Conservation (phyloP, 352 stramenopile genomes). For the Peronospora farinosa region DNA sequence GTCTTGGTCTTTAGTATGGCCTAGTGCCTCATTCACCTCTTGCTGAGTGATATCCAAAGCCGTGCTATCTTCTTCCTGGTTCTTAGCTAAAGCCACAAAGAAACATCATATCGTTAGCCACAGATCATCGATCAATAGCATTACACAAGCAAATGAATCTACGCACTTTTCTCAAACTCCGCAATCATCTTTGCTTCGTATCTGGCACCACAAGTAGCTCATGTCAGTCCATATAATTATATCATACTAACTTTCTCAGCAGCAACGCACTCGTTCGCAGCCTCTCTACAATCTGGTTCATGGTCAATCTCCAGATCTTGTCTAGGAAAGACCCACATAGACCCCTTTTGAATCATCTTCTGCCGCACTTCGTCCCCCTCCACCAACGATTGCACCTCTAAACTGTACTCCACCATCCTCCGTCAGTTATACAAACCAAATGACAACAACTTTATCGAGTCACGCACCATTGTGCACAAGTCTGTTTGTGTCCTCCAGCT, state of each 20-base stretch:
- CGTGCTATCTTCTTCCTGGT: constrained; percentile 44
- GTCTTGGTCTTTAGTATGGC: constrained; percentile 54
- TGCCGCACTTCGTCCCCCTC: constrained; percentile 30
- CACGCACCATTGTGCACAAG: constrained; percentile 51
- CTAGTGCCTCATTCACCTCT: constrained; percentile 67
- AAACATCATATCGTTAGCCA: neutral
- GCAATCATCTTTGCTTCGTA: constrained; percentile 64
- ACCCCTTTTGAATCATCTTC: constrained; percentile 41
- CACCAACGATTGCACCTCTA: constrained; percentile 33
- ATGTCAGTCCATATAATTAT: neutral
- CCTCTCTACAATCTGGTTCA: constrained; percentile 54
- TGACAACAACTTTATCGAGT: neutral
- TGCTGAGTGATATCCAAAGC: constrained; percentile 70
- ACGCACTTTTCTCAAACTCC: constrained; percentile 60
- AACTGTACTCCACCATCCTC: constrained; percentile 12
- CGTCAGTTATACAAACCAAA: neutral
- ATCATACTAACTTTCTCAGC: neutral
- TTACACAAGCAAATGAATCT: neutral
- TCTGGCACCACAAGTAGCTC: constrained; percentile 9
- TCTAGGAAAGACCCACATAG: constrained; percentile 70
- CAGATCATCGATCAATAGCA: neutral
- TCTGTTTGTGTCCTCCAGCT: constrained; percentile 54
- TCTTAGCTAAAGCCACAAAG: constrained; percentile 9
- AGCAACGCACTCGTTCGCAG: constrained; percentile 44
- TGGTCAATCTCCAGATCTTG: constrained; percentile 76